These are phyloP conservation scores for Hypoxylon fragiforme DNA, from an alignment of 495 filamentous ascomycete species.

Conservation along the genomic window DNA sequence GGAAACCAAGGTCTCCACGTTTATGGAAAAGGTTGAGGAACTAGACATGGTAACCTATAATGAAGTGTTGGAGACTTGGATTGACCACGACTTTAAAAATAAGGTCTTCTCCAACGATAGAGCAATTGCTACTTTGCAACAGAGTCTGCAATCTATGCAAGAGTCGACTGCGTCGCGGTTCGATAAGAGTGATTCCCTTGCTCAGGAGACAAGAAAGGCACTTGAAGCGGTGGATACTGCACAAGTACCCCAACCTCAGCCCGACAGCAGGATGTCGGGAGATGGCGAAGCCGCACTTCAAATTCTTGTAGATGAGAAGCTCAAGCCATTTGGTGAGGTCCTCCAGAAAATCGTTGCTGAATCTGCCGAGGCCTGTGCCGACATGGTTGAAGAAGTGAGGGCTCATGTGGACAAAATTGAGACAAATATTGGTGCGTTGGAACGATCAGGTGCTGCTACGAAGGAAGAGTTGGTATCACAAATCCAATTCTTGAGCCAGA, in stretches of 20 bases:
- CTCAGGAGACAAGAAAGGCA: constrained; percentile 2
- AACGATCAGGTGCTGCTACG: neutral
- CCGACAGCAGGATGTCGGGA: neutral
- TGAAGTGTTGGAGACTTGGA: constrained; percentile 31
- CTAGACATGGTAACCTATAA: constrained; percentile 30
- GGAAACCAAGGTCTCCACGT: constrained; percentile 3
- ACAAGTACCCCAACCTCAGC: neutral
- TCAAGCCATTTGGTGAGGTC: neutral
- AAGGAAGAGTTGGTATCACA: constrained; percentile 1
- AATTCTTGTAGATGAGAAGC: constrained; percentile 12
- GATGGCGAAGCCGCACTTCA: neutral
- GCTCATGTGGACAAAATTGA: constrained; percentile 3
- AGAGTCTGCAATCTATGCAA: constrained; percentile 6
- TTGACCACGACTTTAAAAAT: constrained; percentile 29
- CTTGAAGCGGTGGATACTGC: neutral
- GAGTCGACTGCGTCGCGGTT: constrained; percentile 1
- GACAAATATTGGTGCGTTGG: neutral
- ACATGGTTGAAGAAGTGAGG: constrained; percentile 24
- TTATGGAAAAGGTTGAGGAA: constrained; percentile 28
- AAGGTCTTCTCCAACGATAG: constrained; percentile 19
- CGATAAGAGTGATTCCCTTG: constrained; percentile 1
- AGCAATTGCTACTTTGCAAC: neutral
- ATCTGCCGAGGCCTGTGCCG: constrained; percentile 17
- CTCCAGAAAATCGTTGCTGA: constrained; percentile 10
- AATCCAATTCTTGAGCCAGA: neutral